These are phyloP conservation scores for Triticum timopheevii DNA, from an alignment of 176 grass and related monocot genomes.

Conservation along the genomic window DNA sequence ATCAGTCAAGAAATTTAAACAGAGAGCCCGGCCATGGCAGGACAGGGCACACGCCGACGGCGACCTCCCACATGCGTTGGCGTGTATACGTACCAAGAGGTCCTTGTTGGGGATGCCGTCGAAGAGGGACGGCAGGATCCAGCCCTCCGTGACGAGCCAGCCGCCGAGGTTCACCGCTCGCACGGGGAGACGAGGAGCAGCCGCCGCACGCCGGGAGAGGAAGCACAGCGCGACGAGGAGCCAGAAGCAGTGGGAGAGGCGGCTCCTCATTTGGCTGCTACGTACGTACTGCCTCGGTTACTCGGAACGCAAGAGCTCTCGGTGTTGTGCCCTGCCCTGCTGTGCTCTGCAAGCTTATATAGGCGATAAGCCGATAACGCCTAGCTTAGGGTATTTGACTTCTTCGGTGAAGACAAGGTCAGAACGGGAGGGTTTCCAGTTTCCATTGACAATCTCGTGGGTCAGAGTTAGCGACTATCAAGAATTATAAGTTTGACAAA, in stretches of 20 bases:
- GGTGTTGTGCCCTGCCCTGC: neutral
- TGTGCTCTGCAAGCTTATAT: neutral
- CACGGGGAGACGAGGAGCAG: neutral
- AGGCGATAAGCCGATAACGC: too few relatives aligned
- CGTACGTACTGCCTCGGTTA: neutral
- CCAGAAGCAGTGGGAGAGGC: neutral
- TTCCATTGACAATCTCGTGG: neutral
- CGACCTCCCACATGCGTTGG: too few relatives aligned
- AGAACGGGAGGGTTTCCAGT: neutral
- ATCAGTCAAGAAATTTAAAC: neutral
- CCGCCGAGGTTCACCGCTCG: slow-evolving; percentile 68
- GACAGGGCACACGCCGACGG: too few relatives aligned
- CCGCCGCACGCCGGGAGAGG: neutral
- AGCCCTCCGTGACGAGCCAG: slow-evolving; percentile 76
- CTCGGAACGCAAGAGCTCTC: neutral
- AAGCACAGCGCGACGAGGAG: neutral
- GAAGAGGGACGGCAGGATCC: slow-evolving; percentile 71
- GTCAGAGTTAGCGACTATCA: too few relatives aligned
- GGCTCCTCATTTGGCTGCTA: neutral
- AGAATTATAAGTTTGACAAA: too few relatives aligned
- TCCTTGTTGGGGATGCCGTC: slow-evolving; percentile 65
- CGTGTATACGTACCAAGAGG: slow-evolving; percentile 32
- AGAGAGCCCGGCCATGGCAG: neutral
- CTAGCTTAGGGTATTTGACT: neutral
- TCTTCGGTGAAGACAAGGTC: neutral